These are phyloP conservation scores for Azolla pinnata DNA, from an alignment of 75 land plant species.

Conservation along the genomic window DNA sequence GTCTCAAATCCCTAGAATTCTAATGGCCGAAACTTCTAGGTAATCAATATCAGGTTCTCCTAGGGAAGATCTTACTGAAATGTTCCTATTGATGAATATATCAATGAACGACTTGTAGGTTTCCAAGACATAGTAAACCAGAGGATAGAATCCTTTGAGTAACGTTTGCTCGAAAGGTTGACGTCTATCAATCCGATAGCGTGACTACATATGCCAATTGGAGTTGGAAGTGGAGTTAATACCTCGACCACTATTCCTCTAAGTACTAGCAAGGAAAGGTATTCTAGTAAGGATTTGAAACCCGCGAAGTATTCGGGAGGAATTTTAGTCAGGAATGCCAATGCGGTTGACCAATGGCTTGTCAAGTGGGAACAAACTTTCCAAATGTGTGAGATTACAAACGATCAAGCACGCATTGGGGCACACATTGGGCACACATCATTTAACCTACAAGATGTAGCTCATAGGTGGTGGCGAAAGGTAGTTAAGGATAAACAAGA, in stretches of 20 bases:
- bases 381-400: not conserved
- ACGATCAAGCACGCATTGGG: not conserved
- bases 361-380: not conserved
- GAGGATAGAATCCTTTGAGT: no score
- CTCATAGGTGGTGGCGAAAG: constrained; percentile 4
- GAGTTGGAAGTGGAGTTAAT: no score
- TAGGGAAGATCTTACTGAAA: no score
- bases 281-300: not conserved
- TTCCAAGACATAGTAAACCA: no score
- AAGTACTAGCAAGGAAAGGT: not conserved
- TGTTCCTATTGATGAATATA: no score
- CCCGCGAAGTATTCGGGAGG: not conserved
- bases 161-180: no score
- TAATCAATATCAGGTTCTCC: no score
- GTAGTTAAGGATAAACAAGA: not conserved
- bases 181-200: no score
- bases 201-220: no score
- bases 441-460: not conserved
- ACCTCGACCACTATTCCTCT: not conserved
- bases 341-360: constrained; percentile 1
- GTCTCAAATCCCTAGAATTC: no score
- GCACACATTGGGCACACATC: not conserved
- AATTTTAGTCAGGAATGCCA: not conserved
- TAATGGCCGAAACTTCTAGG: no score
- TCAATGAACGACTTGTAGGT: no score